These are phyloP conservation scores for Mycena citricolor DNA, from an alignment of 1,284 basidiomycete genomes.

Conservation along the genomic window DNA sequence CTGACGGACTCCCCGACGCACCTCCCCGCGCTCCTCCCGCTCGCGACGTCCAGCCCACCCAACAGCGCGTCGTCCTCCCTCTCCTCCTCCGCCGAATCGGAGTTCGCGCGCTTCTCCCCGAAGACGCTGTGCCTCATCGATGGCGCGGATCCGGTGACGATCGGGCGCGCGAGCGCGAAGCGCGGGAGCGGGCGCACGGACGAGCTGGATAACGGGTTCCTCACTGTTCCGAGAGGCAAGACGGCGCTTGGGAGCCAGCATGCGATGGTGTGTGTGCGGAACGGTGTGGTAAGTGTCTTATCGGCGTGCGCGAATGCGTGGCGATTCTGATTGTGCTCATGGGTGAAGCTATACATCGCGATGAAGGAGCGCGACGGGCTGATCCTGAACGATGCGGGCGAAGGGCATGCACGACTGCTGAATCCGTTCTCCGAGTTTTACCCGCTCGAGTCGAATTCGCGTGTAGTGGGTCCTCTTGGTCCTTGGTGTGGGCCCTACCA, in stretches of 20 bases:
- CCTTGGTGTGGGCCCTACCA: not conserved
- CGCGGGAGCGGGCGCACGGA: constrained; percentile 5
- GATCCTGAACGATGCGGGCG: constrained; percentile 1
- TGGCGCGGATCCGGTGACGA: constrained; percentile 13
- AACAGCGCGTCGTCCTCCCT: too few relatives aligned
- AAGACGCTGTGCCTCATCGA: constrained; percentile 19
- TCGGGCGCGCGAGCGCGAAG: constrained; percentile 13
- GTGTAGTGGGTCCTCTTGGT: constrained; percentile 13
- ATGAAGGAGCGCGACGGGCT: constrained; percentile 21
- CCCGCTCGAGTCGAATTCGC: constrained; percentile 1
- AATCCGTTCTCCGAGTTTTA: constrained; percentile 7
- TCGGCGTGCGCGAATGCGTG: not conserved
- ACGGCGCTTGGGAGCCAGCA: constrained; percentile 18
- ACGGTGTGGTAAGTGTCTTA: constrained; percentile 5
- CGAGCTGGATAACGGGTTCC: constrained; percentile 19
- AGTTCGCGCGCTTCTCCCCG: constrained; percentile 17
- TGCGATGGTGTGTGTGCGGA: constrained; percentile 19
- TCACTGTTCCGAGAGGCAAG: constrained; percentile 17
- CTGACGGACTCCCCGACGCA: too few relatives aligned
- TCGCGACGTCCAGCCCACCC: too few relatives aligned
- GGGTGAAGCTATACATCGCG: constrained; percentile 16
- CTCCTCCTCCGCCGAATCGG: too few relatives aligned
- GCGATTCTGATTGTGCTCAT: not conserved
- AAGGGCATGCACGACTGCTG: not conserved
- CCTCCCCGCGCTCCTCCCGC: too few relatives aligned